Evolutionary conservation across 1,284 basidiomycete genomes (phyloP).

Genomic region (Ustilago sp.): DNA sequence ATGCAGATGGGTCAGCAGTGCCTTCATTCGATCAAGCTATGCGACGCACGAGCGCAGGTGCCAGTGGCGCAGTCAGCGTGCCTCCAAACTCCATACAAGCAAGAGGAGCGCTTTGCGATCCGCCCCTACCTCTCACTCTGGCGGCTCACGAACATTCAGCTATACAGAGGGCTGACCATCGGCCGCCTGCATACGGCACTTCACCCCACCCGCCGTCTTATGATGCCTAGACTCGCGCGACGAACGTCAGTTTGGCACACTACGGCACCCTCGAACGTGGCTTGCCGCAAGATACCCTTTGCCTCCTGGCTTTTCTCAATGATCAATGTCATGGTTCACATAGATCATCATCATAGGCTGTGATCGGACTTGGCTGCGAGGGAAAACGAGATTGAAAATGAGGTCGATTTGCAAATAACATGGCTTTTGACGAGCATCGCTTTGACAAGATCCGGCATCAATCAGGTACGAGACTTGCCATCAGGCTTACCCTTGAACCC

Average conservation of each 20-base stretch:
- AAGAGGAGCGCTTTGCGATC: not conserved
- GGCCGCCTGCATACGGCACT: slow-evolving; percentile 43
- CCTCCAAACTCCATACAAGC: not conserved
- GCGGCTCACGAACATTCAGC: not conserved
- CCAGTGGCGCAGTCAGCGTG: not conserved
- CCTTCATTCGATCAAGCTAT: slow-evolving; percentile 43
- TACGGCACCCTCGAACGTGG: not conserved
- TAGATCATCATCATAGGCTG: not conserved
- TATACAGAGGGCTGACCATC: slow-evolving; percentile 13
- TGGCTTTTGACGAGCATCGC: not conserved
- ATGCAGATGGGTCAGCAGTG: slow-evolving; percentile 21
- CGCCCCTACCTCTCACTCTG: not conserved
- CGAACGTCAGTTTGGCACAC: not conserved
- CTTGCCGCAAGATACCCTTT: not conserved
- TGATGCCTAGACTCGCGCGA: slow-evolving; percentile 15
- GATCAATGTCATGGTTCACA: not conserved
- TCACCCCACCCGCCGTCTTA: slow-evolving; percentile 48
- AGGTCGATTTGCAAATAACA: not conserved
- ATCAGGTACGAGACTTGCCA: slow-evolving; percentile 38
- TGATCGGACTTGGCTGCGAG: not conserved
- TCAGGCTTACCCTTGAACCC: slow-evolving; percentile 44
- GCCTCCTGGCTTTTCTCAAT: not conserved
- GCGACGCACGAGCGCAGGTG: slow-evolving; percentile 6
- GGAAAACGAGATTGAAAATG: not conserved
- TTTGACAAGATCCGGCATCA: no score